Percentiles rank a stretch among this genome's conserved stretches.
These are phyloP conservation scores for Kazachstania viticola DNA, from an alignment of 805 yeast genomes.

Conservation along the genomic window DNA sequence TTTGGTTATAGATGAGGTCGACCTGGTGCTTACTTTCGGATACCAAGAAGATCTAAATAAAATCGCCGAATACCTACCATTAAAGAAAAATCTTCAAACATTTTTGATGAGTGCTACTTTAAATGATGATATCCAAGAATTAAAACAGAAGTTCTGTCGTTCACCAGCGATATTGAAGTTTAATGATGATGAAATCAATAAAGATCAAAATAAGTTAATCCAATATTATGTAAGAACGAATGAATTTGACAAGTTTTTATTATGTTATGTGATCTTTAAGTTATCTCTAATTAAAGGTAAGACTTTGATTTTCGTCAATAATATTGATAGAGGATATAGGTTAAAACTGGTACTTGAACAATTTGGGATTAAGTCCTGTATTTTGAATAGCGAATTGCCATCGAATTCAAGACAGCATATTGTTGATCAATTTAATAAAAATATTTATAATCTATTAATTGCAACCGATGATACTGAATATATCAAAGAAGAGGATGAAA, in stretches of 20 bases:
- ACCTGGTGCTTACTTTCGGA: constrained; percentile 80
- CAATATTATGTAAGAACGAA: constrained; percentile 81
- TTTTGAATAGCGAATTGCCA: constrained; percentile 86
- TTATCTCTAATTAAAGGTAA: constrained; percentile 82
- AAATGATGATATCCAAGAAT: constrained; percentile 68
- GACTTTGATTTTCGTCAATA: constrained; percentile 80
- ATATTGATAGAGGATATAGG: constrained; percentile 90
- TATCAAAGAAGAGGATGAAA: constrained; percentile 39
- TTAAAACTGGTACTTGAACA: constrained; percentile 84
- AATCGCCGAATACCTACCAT: constrained; percentile 54
- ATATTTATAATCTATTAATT: constrained; percentile 73
- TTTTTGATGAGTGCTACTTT: constrained; percentile 95
- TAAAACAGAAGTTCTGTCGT: constrained; percentile 71
- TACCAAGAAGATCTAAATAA: constrained; percentile 72
- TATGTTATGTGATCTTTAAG: constrained; percentile 87
- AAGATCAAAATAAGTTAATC: constrained; percentile 46
- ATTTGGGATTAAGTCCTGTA: constrained; percentile 82
- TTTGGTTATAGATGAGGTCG: constrained; percentile 91
- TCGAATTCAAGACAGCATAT: constrained; percentile 87
- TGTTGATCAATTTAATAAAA: constrained; percentile 89
- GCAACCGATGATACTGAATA: constrained; percentile 87
- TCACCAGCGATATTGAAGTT: constrained; percentile 71
- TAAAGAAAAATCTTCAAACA: constrained; percentile 68
- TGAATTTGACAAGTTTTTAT: constrained; percentile 84
- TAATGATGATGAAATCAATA: constrained; percentile 51